Evolutionary conservation across 768 basidiomycete genomes (phyloP), one percentile per base, ranked within the genome.

Genomic region (Tremella yokohamensis): DNA sequence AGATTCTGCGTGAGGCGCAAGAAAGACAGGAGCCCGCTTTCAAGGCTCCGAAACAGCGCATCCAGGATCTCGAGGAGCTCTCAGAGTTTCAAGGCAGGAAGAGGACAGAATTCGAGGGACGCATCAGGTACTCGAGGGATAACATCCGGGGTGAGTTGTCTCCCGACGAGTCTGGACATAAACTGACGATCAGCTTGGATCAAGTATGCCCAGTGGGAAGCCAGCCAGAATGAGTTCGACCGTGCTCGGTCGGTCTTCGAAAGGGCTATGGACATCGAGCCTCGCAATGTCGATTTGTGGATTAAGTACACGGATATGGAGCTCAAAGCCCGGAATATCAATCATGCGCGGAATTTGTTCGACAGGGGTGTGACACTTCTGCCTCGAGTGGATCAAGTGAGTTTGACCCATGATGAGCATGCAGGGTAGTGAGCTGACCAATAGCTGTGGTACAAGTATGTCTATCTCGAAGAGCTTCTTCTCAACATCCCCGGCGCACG

Each of bases 381-480:
- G 22, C 96, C 96, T 9, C 87, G 96, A 45, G 86, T 99, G 49
- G 93, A 99, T 76, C 62, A 62, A 39, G 69, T 68, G 49, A 25
- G 66, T 65, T 24, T 13, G 34, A 40, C 42, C 19, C 38, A 13
- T 8, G 16, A 38, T n/a, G 7, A 8, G 22, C 38, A 16, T 38
- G 16, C 7, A 24, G 7, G 26, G 7, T n/a, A 9, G 20, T 52
- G 51, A 13, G 47, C 54, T 60, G 49, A 63, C 52, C 3, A 26
- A 1, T 88, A 94, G 72, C 82, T 99, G 7, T 98, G 96, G 96
- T 98, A 98, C 83, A 97, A 97, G 77, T 99, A 97, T 56, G 94
- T 99, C 58, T 97, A 96, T 77, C 84, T 99, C 54, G 96, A 99
- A 73, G 96, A 99, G 74, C 83, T 99, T 2, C 83, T 99, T 12